phyloP scores from a whole-genome alignment of 768 basidiomycete genomes.

The Russula compacta region DNA sequence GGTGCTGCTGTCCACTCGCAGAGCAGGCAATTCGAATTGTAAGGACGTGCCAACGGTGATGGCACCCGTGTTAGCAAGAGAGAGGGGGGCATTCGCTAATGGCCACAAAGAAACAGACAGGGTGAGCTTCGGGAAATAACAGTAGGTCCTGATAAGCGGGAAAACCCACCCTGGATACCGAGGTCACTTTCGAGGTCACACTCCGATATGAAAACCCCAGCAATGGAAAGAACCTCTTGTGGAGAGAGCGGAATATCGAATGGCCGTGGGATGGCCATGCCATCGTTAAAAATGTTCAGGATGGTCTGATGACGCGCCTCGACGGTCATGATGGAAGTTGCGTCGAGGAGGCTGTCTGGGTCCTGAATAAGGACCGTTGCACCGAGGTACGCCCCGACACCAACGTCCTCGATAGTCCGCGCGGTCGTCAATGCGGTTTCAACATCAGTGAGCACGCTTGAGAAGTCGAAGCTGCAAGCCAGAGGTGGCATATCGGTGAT shows the following conservation, averaged over 20 bases:
- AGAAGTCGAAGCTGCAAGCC: constrained; percentile 63
- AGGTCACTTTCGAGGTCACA: constrained; percentile 40
- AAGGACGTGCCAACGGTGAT: constrained; percentile 50
- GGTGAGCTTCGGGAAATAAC: neutral
- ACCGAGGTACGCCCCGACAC: constrained; percentile 70
- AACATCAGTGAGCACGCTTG: constrained; percentile 51
- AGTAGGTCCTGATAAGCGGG: accelerated
- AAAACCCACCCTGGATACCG: constrained; percentile 42
- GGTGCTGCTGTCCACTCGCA: constrained; percentile 36
- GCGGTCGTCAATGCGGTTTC: constrained; percentile 60
- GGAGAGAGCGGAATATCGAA: constrained; percentile 72
- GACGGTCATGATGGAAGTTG: constrained; percentile 64
- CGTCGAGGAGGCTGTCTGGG: constrained; percentile 49
- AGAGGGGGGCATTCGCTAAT: constrained; percentile 49
- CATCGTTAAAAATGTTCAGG: constrained; percentile 59
- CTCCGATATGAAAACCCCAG: constrained; percentile 56
- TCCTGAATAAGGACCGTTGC: constrained; percentile 55
- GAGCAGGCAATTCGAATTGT: constrained; percentile 47
- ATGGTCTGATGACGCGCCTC: constrained; percentile 78
- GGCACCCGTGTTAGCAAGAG: constrained; percentile 52
- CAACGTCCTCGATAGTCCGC: constrained; percentile 66
- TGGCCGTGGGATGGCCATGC: constrained; percentile 50
- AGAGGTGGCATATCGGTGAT: constrained; percentile 41
- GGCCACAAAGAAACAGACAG: no score
- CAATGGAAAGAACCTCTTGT: constrained; percentile 61